Evolutionary conservation across 805 yeast genomes (phyloP), one percentile per base, ranked within the genome.

Genomic region (Wickerhamiella parazyma): DNA sequence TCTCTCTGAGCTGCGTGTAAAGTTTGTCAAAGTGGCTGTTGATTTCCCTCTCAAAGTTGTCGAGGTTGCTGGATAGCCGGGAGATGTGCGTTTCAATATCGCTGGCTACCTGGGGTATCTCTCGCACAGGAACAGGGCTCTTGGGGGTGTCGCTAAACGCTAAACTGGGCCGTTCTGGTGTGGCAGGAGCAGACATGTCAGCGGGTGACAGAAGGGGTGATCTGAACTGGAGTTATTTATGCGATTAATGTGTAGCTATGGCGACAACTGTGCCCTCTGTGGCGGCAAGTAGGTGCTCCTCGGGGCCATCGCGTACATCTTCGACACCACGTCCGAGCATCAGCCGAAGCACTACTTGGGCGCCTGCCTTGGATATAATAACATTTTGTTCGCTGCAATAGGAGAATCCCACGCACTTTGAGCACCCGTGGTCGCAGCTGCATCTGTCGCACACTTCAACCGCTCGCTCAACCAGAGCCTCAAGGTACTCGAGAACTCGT

Each of bases 361-460:
- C 85, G 0, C 91, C 97, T 10, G 81, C 79, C 54, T 89, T 91
- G 0, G 96, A 85, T 49, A 89, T 64, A 6, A 91, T 97, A 43
- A 80, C 63, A 55, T 80, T 76, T 51, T 72, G 72, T 60, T 91
- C 98, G 45, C 76, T 75, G 62, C 98, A 91, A 42, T 72, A 74
- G 0, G 82, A 64, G 1, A 83, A 80, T 2, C 91, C 82, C n/a
- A 86, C 80, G 65, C 98, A 91, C 37, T 75, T 73, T 0, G 93
- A 93, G 55, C 89, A 80, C 0, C 89, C 89, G 54, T 62, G 59
- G 3, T 59, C 64, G 37, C 77, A 77, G 1, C 68, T 68, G 58
- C 99, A 91, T 12, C 66, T 69, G 22, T 68, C 66, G 0, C 87
- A 65, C 33, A 80, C 67, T 2, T 67, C 64, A 41, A 75, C 62